Evolutionary conservation across 371 early-diverging fungal genomes (phyloP), one percentile per base, ranked within the genome.

Genomic region (Mucor indicus): DNA sequence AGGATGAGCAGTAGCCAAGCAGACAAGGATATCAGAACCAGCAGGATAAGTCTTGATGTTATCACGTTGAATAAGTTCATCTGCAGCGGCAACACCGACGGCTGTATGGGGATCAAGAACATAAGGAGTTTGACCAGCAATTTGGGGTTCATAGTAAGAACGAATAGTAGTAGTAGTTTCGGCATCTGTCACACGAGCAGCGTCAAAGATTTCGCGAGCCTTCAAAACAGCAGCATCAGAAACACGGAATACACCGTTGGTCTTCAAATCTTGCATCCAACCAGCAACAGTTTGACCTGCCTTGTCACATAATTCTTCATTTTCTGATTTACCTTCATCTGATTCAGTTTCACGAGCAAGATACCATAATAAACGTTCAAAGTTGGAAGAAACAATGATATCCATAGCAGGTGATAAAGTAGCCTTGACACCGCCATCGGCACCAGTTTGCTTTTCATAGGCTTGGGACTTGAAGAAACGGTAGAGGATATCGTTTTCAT

Each of bases 361-460:
- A 57, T 94, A 92, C 91, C 92, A 95, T 49, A 93, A 68, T 50
- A 94, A 69, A 54, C 98, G 91, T 74, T 98, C 98, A 84, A 98
- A 98, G 77, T 98, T 98, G 59, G 91, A 90, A 38, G 89, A 87
- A 24, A 96, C 87, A 29, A 91, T 77, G 53, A 98, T 98, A 60
- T 98, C 98, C 98, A 97, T 93, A 35, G 98, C 97, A 19, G 98
- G 98, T n/a, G 89, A 87, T 16, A 88, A 79, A 0, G 96, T 97
- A 45, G 83, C 85, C 47, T 81, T 65, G 15, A 93, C 95, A 41
- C 67, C 69, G 46, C 76, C 81, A 37, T 79, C 84, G 11, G 59
- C 67, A 20, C 69, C 72, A 7, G 75, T 69, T 31, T 67, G 69
- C 75, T 85, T 88, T 56, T 81, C 84, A 62, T 96, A 98, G n/a